Conservation (phyloP, 164 flowering plant species). For the Tetrastigma voinierianum region DNA sequence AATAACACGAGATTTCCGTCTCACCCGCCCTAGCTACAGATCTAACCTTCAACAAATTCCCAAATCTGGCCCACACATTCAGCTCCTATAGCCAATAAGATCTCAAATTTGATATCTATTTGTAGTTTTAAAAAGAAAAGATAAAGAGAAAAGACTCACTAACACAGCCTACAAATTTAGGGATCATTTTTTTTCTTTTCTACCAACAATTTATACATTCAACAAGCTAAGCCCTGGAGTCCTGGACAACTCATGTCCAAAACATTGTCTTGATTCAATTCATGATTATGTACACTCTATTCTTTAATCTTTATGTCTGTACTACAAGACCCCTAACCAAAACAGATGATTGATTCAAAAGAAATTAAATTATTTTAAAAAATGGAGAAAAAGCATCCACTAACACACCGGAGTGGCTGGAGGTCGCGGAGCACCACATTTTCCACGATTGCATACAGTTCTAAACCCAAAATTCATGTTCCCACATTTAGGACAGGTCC, state of each 20-base stretch:
- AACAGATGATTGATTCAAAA: not conserved
- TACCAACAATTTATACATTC: no score
- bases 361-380: not conserved
- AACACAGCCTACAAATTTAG: no score
- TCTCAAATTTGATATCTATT: no score
- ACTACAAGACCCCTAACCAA: not conserved
- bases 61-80: not conserved
- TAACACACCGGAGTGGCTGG: slow-evolving; percentile 28
- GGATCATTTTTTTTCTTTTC: no score
- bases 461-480: slow-evolving; percentile 47
- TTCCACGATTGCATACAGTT: slow-evolving; percentile 46
- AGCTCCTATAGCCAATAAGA: not conserved
- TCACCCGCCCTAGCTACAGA: not conserved
- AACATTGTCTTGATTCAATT: not conserved
- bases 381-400: not conserved
- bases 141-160: no score
- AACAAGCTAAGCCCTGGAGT: no score
- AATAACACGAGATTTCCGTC: not conserved
- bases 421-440: slow-evolving; percentile 47
- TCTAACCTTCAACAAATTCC: not conserved
- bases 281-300: not conserved
- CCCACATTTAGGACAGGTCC: slow-evolving; percentile 49
- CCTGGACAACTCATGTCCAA: no score
- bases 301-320: not conserved
- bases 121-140: no score